These are phyloP conservation scores for Viola odorata DNA, from an alignment of 345 rosid species.

Conservation along the genomic window DNA sequence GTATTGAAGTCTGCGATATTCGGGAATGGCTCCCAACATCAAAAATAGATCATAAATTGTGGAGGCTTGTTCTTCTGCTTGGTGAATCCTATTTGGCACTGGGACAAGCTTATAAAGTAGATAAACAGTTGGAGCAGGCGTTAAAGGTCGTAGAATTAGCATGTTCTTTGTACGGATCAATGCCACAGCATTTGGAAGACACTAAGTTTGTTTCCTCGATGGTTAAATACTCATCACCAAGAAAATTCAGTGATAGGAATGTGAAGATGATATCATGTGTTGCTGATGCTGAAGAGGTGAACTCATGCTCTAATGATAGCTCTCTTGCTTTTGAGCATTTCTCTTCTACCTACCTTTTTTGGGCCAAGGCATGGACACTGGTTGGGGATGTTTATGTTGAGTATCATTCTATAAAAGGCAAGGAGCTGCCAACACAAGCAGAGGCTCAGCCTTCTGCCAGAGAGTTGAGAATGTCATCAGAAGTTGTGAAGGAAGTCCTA, in stretches of 20 bases:
- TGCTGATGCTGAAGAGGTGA: slow-evolving; percentile 30
- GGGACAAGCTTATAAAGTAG: slow-evolving; percentile 81
- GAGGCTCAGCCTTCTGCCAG: slow-evolving; percentile 35
- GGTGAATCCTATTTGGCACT: slow-evolving; percentile 91
- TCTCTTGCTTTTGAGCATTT: slow-evolving; percentile 39
- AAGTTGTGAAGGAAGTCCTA: slow-evolving; percentile 79
- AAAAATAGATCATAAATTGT: slow-evolving; percentile 68
- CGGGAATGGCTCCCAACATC: slow-evolving; percentile 92
- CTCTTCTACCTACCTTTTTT: slow-evolving; percentile 63
- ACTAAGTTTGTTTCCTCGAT: slow-evolving; percentile 67
- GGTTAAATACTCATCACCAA: slow-evolving; percentile 29
- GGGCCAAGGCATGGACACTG: slow-evolving; percentile 91
- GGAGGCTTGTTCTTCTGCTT: slow-evolving; percentile 95
- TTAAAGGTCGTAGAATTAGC: slow-evolving; percentile 78
- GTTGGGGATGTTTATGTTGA: slow-evolving; percentile 86
- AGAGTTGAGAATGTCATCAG: slow-evolving; percentile 69
- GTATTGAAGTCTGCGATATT: slow-evolving; percentile 95
- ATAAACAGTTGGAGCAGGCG: slow-evolving; percentile 73
- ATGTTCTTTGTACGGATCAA: slow-evolving; percentile 79
- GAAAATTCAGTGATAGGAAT: slow-evolving; percentile 20
- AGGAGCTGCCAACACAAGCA: slow-evolving; percentile 38
- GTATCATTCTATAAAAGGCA: slow-evolving; percentile 56
- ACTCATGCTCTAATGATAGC: slow-evolving; percentile 30
- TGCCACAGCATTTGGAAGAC: slow-evolving; percentile 77
- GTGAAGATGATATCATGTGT: slow-evolving; percentile 25